Percentiles rank a stretch among this genome's conserved stretches.
Conservation (phyloP, 2,329 filamentous ascomycete species). For the Teratosphaeria pseudoeucalypti region DNA sequence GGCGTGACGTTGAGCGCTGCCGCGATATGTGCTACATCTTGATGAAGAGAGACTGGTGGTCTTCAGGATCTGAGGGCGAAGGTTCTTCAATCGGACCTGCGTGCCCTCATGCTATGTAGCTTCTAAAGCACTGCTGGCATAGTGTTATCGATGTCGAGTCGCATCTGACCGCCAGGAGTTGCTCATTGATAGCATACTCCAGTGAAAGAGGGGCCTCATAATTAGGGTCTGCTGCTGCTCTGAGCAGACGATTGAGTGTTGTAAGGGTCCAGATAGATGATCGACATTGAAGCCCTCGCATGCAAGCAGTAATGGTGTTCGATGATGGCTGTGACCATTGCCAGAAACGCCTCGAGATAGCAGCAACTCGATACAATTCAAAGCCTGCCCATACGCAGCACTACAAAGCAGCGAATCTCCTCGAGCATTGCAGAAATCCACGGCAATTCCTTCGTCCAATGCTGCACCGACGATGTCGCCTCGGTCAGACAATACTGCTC, state of each 20-base stretch:
- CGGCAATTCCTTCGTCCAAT: neutral
- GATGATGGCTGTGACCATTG: no score
- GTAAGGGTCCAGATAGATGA: neutral
- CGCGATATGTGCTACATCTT: no score
- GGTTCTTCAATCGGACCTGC: no score
- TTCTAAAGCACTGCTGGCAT: no score
- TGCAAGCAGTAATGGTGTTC: neutral
- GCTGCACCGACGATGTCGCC: neutral
- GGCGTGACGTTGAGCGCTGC: no score
- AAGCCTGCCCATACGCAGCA: no score
- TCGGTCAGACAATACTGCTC: neutral
- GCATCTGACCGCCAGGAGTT: neutral
- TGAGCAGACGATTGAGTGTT: neutral
- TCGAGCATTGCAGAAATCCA: neutral
- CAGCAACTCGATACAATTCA: neutral
- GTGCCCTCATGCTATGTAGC: no score
- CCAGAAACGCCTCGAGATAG: neutral
- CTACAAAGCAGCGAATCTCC: neutral
- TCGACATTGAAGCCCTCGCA: neutral
- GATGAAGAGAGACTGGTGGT: no score
- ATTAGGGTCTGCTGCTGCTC: neutral
- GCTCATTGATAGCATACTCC: neutral
- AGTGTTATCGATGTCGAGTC: no score
- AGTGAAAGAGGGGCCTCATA: neutral
- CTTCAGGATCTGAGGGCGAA: no score